phyloP scores from a whole-genome alignment of 2,329 filamentous ascomycete species.

The Teratosphaeriaceae sp. region DNA sequence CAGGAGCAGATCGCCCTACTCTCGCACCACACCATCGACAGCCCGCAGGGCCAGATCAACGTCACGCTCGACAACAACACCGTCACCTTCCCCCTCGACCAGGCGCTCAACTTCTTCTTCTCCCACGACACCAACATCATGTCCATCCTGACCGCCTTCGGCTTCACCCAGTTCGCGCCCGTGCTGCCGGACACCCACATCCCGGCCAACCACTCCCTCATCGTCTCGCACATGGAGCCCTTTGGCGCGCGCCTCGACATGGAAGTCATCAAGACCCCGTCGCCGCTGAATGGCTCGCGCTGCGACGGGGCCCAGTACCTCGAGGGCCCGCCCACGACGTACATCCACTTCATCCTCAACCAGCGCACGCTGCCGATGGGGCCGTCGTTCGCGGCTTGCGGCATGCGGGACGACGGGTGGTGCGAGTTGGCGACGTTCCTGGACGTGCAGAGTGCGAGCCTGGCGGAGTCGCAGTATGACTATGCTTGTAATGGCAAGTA shows the following conservation, averaged over 20 bases:
- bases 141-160: slow-evolving; percentile 64
- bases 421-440: slow-evolving; percentile 67
- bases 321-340: slow-evolving; percentile 50
- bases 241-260: slow-evolving; percentile 69
- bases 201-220: slow-evolving; percentile 52
- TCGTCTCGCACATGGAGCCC: slow-evolving; percentile 61
- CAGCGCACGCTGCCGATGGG: slow-evolving; percentile 62
- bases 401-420: slow-evolving; percentile 64
- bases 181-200: slow-evolving; percentile 51
- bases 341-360: slow-evolving; percentile 69
- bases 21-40: slow-evolving; percentile 48
- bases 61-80: slow-evolving; percentile 62
- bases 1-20: slow-evolving; percentile 45
- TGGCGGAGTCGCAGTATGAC: slow-evolving; percentile 53
- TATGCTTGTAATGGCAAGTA: slow-evolving; percentile 60
- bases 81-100: slow-evolving; percentile 65
- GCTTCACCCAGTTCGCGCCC: slow-evolving; percentile 60
- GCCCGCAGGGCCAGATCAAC: slow-evolving; percentile 46
- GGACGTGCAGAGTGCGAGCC: slow-evolving; percentile 52
- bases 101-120: slow-evolving; percentile 70
- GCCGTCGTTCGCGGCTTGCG: slow-evolving; percentile 59
- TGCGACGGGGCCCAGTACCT: slow-evolving; percentile 41
- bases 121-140: slow-evolving; percentile 60
- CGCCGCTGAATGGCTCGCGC: slow-evolving; percentile 52
- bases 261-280: slow-evolving; percentile 63